phyloP scores from a whole-genome alignment of 2,329 filamentous ascomycete genomes.

The Trichophyton simii region DNA sequence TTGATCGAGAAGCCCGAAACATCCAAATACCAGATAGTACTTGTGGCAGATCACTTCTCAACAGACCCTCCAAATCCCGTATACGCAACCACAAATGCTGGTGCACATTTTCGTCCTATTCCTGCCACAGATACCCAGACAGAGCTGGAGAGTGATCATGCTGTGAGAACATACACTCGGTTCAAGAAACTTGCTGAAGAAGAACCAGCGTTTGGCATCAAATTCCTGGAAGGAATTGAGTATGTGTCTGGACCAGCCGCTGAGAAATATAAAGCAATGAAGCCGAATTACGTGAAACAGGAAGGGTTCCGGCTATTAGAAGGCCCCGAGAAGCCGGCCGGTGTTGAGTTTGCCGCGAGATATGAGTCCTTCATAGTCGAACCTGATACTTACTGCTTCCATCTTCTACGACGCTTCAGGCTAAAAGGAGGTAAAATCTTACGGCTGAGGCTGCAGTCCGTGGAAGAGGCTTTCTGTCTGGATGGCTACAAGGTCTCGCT shows the following conservation, averaged over 20 bases:
- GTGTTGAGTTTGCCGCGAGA: constrained; percentile 29
- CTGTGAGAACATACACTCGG: constrained; percentile 26
- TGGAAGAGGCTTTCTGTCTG: constrained; percentile 29
- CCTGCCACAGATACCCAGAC: constrained; percentile 28
- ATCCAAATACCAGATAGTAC: constrained; percentile 21
- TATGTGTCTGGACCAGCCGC: constrained; percentile 22
- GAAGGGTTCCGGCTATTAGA: constrained; percentile 26
- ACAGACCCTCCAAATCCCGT: constrained; percentile 23
- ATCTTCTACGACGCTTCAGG: constrained; percentile 31
- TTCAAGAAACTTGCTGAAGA: constrained; percentile 26
- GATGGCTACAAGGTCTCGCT: constrained; percentile 21
- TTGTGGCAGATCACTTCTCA: constrained; percentile 32
- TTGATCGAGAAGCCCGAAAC: constrained; percentile 18
- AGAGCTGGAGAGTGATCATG: constrained; percentile 26
- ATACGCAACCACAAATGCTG: constrained; percentile 37
- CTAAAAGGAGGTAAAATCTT: constrained; percentile 26
- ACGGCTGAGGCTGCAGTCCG: constrained; percentile 13
- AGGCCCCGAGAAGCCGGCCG: constrained; percentile 21
- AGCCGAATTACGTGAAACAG: constrained; percentile 24
- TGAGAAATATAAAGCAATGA: constrained; percentile 21
- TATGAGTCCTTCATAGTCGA: constrained; percentile 35
- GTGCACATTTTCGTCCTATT: constrained; percentile 37
- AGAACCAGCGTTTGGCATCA: constrained; percentile 28
- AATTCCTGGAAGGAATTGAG: constrained; percentile 29
- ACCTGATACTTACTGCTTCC: constrained; percentile 31